phyloP scores from a whole-genome alignment of 257 asterid species.

The Haberlea rhodopensis region DNA sequence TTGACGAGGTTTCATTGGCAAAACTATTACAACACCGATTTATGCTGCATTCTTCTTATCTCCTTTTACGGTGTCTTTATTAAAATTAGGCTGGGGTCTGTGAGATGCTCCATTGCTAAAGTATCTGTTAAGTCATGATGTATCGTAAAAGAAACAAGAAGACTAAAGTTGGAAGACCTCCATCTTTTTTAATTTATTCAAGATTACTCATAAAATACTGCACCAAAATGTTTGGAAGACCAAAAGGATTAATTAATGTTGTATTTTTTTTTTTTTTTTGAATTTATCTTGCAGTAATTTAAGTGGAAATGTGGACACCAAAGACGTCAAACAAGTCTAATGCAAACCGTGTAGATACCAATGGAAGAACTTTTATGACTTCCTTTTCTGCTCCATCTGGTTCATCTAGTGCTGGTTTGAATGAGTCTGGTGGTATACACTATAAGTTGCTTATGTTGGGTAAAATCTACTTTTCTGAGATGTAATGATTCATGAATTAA shows the following conservation, averaged over 20 bases:
- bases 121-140: too few relatives aligned
- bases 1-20: too few relatives aligned
- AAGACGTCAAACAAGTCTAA: constrained; percentile 69
- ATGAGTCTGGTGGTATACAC: constrained; percentile 60
- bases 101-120: too few relatives aligned
- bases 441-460: constrained; percentile 24
- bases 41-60: too few relatives aligned
- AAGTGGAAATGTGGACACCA: constrained; percentile 40
- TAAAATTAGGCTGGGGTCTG: too few relatives aligned
- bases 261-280: constrained; percentile 20
- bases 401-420: constrained; percentile 57
- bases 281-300: constrained; percentile 11
- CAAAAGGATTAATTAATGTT: constrained; percentile 11
- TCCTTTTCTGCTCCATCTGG: constrained; percentile 77
- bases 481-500: constrained; percentile 12
- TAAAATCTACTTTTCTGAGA: constrained; percentile 14
- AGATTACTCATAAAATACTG: too few relatives aligned
- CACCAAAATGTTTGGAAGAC: too few relatives aligned
- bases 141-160: too few relatives aligned
- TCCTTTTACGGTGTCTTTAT: too few relatives aligned
- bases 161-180: too few relatives aligned
- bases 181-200: too few relatives aligned
- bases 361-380: constrained; percentile 60
- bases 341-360: constrained; percentile 63
- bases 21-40: too few relatives aligned